Percentiles rank a stretch among this genome's conserved stretches.
Conservation (phyloP, 768 basidiomycete species). For the Termitomyces sp. region DNA sequence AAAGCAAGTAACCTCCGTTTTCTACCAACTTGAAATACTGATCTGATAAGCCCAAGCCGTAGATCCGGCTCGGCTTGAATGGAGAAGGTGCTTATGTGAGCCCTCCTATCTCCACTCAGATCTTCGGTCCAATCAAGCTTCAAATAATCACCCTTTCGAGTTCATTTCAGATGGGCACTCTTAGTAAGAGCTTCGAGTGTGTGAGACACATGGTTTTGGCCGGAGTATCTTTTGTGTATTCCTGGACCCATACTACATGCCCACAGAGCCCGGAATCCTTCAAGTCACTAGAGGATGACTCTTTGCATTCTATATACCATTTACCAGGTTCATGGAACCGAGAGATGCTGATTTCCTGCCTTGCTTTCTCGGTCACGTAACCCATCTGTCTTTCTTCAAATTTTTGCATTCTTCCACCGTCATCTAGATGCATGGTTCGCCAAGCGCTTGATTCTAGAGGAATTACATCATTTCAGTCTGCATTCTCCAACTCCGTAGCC, state of each 20-base stretch:
- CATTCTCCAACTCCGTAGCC: background rate
- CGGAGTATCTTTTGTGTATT: background rate
- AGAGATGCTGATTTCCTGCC: background rate
- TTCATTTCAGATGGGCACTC: background rate
- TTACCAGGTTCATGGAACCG: background rate
- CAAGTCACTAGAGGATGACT: no score
- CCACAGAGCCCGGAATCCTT: background rate
- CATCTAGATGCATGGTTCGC: background rate
- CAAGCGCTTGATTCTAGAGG: background rate
- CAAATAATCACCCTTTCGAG: background rate
- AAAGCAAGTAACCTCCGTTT: no score
- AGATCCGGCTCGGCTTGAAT: no score
- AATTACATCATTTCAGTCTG: background rate
- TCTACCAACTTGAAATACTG: no score
- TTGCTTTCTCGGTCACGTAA: no score
- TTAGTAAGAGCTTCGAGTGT: no score
- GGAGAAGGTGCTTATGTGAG: no score
- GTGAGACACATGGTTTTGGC: background rate
- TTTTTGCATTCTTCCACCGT: background rate
- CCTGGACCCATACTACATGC: background rate
- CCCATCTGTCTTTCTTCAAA: background rate
- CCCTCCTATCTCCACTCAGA: no score
- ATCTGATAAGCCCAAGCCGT: no score
- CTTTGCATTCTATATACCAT: no score
- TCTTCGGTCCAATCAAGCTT: no score